Evolutionary conservation across 78 protist species (phyloP).

Genomic region (Bigelowiella natans): DNA sequence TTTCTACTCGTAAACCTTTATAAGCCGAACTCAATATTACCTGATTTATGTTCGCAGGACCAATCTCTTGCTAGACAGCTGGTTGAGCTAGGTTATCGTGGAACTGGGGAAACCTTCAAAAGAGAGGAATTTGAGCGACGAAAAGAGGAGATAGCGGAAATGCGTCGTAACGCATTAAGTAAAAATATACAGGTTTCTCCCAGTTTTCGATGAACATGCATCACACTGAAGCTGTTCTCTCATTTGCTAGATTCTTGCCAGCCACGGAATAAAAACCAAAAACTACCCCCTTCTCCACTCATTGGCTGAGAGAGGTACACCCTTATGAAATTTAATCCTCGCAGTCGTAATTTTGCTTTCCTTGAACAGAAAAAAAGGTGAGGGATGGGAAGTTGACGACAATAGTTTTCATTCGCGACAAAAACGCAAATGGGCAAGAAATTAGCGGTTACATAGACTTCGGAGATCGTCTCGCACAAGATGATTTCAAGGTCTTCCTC

Average conservation of each 20-base stretch:
- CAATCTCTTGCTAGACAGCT: slow-evolving; percentile 67
- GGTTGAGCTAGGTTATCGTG: slow-evolving; percentile 79
- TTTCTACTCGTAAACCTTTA: neutral
- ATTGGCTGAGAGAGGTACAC: slow-evolving; percentile 55
- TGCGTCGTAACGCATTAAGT: neutral
- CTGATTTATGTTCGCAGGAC: neutral
- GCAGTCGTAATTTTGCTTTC: slow-evolving; percentile 43
- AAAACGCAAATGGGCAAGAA: slow-evolving; percentile 68
- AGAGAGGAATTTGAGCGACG: slow-evolving; percentile 69
- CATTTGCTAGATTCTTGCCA: slow-evolving; percentile 18
- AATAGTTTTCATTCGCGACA: slow-evolving; percentile 72
- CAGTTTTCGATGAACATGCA: no score
- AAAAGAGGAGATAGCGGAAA: slow-evolving; percentile 16
- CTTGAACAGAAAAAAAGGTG: neutral
- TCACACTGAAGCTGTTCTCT: neutral
- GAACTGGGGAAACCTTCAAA: slow-evolving; percentile 60
- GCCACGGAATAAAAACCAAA: slow-evolving; percentile 33
- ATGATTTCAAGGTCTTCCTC: slow-evolving; percentile 49
- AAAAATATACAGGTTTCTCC: neutral
- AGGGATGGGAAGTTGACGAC: neutral
- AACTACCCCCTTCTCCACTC: slow-evolving; percentile 48
- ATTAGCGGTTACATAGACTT: slow-evolving; percentile 70
- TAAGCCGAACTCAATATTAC: neutral
- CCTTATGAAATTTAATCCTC: slow-evolving; percentile 46
- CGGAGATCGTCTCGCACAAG: slow-evolving; percentile 64